Base-by-base conservation (phyloP, 805 yeast genomes). In the Phaffomyces thermotolerans region DNA sequence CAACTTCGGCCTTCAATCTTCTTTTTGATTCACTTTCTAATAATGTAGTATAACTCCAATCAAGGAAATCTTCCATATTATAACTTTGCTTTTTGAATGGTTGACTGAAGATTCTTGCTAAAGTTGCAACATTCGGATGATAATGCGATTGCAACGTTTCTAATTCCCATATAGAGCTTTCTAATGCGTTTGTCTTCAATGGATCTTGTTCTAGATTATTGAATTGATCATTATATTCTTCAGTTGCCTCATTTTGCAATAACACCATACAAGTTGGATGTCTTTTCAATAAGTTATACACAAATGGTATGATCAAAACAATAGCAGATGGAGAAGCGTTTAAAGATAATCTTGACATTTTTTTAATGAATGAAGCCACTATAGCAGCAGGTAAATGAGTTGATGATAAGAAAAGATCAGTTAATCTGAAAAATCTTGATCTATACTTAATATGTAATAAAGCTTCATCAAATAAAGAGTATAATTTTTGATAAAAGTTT, bases 241-340 rank as follows among this genome's bases (percentile, higher is more conserved):
- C 43, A 10, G 56, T 54, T 6, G 49, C 43, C 1, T 44, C 59
- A 45, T 50, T 67, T 56, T 93, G 98, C 35, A 91, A 72, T 74
- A 91, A 69, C 22, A 83, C 68, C 95, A 90, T 91, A 70, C 97
- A 90, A 6, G 90, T 79, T 36, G 97, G 97, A 64, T 93, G 99
- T 54, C 87, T 79, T 60, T 87, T 91, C 56, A 93, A 64, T 50
- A 89, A 72, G 62, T 91, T 91, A 67, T 91, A 91, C 12, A 89
- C 73, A 60, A 93, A 88, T n/a, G 99, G 98, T 18, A 91, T 74
- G 13, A 87, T 73, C 3, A 87, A 78, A 15, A 91, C 95, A 34
- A 86, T 79, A 3, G 96, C 96, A 2, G 95, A 75, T 3, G 97
- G 95, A 24, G 95, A 86, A 1, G 95, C 81, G 12, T 78, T 71